Conservation (phyloP, 345 rosid genomes). For the Microthlaspi erraticum region DNA sequence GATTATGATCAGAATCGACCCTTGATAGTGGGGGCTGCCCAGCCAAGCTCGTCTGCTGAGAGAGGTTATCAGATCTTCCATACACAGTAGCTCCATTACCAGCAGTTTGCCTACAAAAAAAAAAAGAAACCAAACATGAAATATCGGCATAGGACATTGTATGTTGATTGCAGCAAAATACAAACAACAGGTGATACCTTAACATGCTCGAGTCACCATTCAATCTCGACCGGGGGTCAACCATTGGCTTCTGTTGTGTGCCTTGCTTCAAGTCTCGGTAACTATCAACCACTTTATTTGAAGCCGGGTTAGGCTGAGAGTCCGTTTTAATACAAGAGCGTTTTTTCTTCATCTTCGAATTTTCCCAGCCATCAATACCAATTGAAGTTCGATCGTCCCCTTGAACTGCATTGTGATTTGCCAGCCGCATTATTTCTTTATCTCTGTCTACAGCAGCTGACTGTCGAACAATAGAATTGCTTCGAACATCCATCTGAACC, state of each 20-base stretch:
- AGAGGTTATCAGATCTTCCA: conserved; percentile 71
- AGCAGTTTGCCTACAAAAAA: conserved; percentile 67
- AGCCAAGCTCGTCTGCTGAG: conserved; percentile 63
- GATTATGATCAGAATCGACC: conserved; percentile 56
- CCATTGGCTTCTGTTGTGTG: conserved; percentile 59
- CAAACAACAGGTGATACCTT: conserved; percentile 56
- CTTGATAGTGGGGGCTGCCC: conserved; percentile 62
- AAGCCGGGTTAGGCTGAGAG: conserved; percentile 54
- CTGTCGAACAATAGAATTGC: conserved; percentile 63
- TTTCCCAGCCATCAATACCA: conserved; percentile 92
- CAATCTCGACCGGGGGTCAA: conserved; percentile 67
- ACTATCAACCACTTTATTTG: conserved; percentile 65
- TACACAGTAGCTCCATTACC: conserved; percentile 65
- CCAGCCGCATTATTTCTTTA: conserved; percentile 62
- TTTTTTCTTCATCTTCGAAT: conserved; percentile 86
- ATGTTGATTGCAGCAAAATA: conserved; percentile 31
- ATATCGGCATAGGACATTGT: conserved; percentile 14
- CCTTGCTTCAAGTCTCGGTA: conserved; percentile 80
- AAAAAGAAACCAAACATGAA: too few species aligned
- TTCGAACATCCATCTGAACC: conserved; percentile 69
- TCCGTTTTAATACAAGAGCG: conserved; percentile 86
- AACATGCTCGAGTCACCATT: conserved; percentile 75
- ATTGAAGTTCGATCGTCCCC: conserved; percentile 76
- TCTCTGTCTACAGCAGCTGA: conserved; percentile 72
- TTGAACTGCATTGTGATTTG: conserved; percentile 61